These are phyloP conservation scores for Talaromyces sp. DNA, from an alignment of 2,329 filamentous ascomycete species.

Conservation along the genomic window DNA sequence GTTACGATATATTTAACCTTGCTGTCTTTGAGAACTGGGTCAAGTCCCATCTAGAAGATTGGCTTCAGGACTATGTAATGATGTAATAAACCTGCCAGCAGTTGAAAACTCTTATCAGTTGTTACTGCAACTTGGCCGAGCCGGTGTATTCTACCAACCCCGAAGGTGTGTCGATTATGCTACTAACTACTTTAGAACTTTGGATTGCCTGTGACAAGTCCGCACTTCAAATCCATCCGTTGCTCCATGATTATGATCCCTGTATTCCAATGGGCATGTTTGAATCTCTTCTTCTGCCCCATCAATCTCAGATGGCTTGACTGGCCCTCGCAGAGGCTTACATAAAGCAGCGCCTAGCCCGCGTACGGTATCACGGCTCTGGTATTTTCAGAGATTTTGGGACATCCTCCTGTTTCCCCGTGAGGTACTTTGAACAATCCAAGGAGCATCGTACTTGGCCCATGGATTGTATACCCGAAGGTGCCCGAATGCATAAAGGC, in stretches of 20 bases:
- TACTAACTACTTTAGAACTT: conserved; percentile 53
- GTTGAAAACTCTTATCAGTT: neutral
- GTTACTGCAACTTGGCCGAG: neutral
- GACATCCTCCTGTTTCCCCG: conserved; percentile 40
- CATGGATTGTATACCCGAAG: no score
- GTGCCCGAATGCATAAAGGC: no score
- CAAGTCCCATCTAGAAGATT: neutral
- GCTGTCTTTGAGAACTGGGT: neutral
- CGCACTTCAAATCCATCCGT: conserved; percentile 33
- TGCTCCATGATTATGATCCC: conserved; percentile 46
- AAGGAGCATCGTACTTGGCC: no score
- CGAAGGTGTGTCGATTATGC: conserved; percentile 49
- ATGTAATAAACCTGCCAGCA: neutral
- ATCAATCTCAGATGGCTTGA: conserved; percentile 20
- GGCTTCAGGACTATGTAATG: neutral
- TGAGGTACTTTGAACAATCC: conserved; percentile 48
- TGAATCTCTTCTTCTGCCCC: conserved; percentile 21
- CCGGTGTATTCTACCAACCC: conserved; percentile 40
- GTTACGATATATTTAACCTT: neutral
- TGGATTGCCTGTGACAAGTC: conserved; percentile 55
- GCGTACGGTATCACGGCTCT: conserved; percentile 17
- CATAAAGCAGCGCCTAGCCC: conserved; percentile 29
- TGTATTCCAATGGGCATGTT: conserved; percentile 34
- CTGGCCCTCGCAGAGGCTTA: conserved; percentile 44
- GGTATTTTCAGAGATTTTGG: conserved; percentile 39